Percentiles rank a stretch among this genome's conserved stretches.
Evolutionary conservation across 1,284 basidiomycete genomes (phyloP).

Genomic region (Sanguinoderma infundibulare): DNA sequence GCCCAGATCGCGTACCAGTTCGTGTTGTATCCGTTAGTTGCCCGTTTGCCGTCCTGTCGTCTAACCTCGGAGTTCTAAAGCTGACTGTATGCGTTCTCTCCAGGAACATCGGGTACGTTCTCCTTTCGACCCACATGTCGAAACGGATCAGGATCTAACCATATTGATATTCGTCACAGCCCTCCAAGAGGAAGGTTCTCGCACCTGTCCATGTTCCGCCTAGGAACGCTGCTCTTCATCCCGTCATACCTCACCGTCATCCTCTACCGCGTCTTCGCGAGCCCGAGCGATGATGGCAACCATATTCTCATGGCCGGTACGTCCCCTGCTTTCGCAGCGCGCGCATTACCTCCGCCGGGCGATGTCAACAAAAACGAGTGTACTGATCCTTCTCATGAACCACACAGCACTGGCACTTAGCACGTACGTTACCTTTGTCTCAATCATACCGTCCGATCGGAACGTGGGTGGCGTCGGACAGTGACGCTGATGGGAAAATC

Average conservation of each 20-base stretch:
- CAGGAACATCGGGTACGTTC: conserved; percentile 26
- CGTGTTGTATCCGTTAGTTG: conserved; percentile 76
- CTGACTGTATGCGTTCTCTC: background rate
- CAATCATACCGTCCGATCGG: background rate
- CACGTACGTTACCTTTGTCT: conserved; percentile 57
- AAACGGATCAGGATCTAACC: background rate
- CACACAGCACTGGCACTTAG: conserved; percentile 62
- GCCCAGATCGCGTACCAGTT: conserved; percentile 85
- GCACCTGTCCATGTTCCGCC: conserved; percentile 83
- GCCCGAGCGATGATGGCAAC: conserved; percentile 62
- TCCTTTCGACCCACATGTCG: background rate
- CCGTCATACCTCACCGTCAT: conserved; percentile 78
- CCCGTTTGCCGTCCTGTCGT: background rate
- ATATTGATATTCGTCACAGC: conserved; percentile 32
- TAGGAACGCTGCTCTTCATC: conserved; percentile 78
- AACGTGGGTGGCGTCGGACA: background rate
- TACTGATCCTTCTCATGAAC: conserved; percentile 7
- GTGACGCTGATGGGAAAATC: background rate
- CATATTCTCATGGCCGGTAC: conserved; percentile 72
- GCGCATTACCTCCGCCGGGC: background rate
- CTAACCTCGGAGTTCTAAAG: background rate
- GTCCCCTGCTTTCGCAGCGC: conserved; percentile 28
- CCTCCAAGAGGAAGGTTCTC: conserved; percentile 81
- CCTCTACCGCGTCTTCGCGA: conserved; percentile 71
- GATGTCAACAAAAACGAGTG: background rate